phyloP scores from a whole-genome alignment of 768 basidiomycete species.

The Pleurotus sapidus region DNA sequence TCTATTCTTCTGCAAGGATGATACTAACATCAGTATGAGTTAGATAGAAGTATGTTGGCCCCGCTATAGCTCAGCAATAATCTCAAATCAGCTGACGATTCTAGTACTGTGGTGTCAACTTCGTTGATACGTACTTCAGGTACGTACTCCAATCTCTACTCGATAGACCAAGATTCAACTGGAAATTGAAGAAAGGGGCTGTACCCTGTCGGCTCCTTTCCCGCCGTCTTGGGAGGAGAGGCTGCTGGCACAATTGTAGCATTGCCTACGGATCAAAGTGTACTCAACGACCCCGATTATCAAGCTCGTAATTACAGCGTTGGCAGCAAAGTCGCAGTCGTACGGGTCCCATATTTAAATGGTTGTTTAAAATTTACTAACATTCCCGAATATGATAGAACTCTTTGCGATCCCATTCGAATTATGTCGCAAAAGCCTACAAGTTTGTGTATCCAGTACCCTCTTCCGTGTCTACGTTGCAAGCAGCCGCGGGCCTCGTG shows the following conservation, averaged over 20 bases:
- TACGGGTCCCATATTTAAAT: slow-evolving; percentile 29
- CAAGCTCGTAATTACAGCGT: slow-evolving; percentile 62
- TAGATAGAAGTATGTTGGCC: slow-evolving; percentile 1
- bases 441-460: slow-evolving; percentile 65
- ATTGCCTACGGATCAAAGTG: slow-evolving; percentile 63
- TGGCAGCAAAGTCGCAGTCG: slow-evolving; percentile 74
- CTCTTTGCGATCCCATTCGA: slow-evolving; percentile 53
- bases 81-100: background rate
- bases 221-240: slow-evolving; percentile 75
- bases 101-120: slow-evolving; percentile 80
- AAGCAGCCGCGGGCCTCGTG: slow-evolving; percentile 64
- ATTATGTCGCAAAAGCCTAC: slow-evolving; percentile 70
- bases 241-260: slow-evolving; percentile 71
- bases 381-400: slow-evolving; percentile 29
- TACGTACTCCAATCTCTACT: slow-evolving; percentile 21
- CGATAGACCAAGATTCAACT: background rate
- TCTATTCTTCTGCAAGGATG: too few species aligned
- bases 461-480: slow-evolving; percentile 48
- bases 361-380: background rate
- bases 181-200: slow-evolving; percentile 50
- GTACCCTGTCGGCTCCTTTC: slow-evolving; percentile 56
- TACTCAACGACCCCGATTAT: slow-evolving; percentile 59
- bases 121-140: slow-evolving; percentile 83
- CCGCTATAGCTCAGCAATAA: background rate
- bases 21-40: too few species aligned